A percentile compares a stretch with the other conserved stretches of the same genome.
phyloP scores from a whole-genome alignment of 805 yeast genomes.

The Kregervanrija pseudodelftensis region DNA sequence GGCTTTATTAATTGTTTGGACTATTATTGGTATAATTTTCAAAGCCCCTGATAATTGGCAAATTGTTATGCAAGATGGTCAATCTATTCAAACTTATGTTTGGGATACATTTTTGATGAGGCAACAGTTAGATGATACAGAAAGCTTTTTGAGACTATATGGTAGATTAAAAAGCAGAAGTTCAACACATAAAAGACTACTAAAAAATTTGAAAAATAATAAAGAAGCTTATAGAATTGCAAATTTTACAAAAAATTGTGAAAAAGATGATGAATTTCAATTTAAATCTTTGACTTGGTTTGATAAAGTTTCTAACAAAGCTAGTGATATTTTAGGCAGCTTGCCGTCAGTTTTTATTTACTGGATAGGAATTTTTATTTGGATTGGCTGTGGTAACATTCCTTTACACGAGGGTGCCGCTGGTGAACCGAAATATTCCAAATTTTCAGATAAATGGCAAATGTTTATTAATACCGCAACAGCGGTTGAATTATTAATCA shows the following conservation, averaged over 20 bases:
- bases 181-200: slow-evolving; percentile 15
- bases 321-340: slow-evolving; percentile 26
- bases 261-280: not conserved
- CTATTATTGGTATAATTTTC: slow-evolving; percentile 19
- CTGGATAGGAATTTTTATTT: slow-evolving; percentile 32
- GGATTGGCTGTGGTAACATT: slow-evolving; percentile 32
- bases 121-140: slow-evolving; percentile 28
- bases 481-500: slow-evolving; percentile 30
- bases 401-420: slow-evolving; percentile 10
- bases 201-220: not conserved
- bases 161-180: slow-evolving; percentile 27
- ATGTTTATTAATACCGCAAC: slow-evolving; percentile 35
- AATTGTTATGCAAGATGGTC: slow-evolving; percentile 36
- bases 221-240: not conserved
- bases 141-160: slow-evolving; percentile 19
- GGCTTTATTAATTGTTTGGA: slow-evolving; percentile 15
- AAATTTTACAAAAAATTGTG: slow-evolving; percentile 1
- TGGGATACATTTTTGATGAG: slow-evolving; percentile 36
- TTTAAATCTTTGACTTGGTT: slow-evolving; percentile 27
- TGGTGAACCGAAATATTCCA: slow-evolving; percentile 10
- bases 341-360: slow-evolving; percentile 25
- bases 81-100: slow-evolving; percentile 31
- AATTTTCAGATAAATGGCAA: slow-evolving; percentile 33
- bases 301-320: slow-evolving; percentile 25
- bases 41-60: slow-evolving; percentile 32